Evolutionary conservation across 2,329 filamentous ascomycete species (phyloP).

Genomic region (Coniella vitis): DNA sequence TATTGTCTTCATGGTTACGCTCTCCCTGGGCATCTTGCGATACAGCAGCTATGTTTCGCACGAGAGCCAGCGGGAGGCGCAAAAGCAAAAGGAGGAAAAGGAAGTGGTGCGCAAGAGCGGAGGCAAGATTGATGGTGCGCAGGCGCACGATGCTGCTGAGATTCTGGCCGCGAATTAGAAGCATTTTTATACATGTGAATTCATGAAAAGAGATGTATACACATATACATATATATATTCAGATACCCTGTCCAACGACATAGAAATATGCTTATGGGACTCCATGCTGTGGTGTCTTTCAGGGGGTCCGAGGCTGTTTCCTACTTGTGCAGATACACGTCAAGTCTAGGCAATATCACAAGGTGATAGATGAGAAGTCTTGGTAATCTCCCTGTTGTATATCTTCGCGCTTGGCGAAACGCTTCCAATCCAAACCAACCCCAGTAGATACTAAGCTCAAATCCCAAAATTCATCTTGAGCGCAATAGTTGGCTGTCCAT

Average conservation of each 20-base stretch:
- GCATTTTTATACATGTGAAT: not conserved
- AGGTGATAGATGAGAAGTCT: too few relatives aligned
- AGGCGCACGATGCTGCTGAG: slow-evolving; percentile 46
- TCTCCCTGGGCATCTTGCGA: slow-evolving; percentile 52
- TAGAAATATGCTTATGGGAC: not conserved
- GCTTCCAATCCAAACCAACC: too few relatives aligned
- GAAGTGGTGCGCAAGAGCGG: slow-evolving; percentile 36
- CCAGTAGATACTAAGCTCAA: slow-evolving; percentile 11
- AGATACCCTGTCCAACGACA: not conserved
- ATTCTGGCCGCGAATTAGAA: slow-evolving; percentile 50
- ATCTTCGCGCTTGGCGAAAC: too few relatives aligned
- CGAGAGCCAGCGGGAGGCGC: slow-evolving; percentile 40
- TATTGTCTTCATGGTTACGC: slow-evolving; percentile 59
- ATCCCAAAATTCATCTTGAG: slow-evolving; percentile 87
- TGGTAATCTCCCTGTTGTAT: too few relatives aligned
- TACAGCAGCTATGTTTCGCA: slow-evolving; percentile 52
- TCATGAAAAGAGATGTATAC: too few relatives aligned
- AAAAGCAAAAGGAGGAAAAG: slow-evolving; percentile 35
- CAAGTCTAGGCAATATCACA: too few relatives aligned
- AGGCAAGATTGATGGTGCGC: slow-evolving; percentile 39
- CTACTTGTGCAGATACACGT: too few relatives aligned
- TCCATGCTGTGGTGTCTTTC: too few relatives aligned
- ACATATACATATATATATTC: not conserved
- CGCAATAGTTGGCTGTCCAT: slow-evolving; percentile 73
- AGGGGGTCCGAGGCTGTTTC: too few relatives aligned